phyloP scores from a whole-genome alignment of 2,329 filamentous ascomycete genomes.

The Graphium sp. region DNA sequence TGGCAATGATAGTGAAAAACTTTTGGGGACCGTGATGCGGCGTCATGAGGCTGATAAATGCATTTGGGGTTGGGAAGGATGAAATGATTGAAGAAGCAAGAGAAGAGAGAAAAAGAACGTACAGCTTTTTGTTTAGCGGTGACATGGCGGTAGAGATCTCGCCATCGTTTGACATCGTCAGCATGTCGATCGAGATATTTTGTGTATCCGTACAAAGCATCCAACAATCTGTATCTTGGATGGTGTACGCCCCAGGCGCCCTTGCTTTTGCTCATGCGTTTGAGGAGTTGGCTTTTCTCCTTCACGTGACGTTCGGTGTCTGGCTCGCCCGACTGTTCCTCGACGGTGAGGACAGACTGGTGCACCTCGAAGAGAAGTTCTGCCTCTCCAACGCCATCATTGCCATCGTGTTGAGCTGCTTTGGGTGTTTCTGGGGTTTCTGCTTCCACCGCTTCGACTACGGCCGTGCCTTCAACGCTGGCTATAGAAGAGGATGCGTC shows the following conservation, averaged over 20 bases:
- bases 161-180: constrained; percentile 17
- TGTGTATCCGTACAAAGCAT: constrained; percentile 19
- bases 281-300: constrained; percentile 14
- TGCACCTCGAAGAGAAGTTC: constrained; percentile 10
- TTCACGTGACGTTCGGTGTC: constrained; percentile 11
- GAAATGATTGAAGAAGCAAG: neutral
- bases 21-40: no score
- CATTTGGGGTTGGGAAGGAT: neutral
- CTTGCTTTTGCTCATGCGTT: constrained; percentile 11
- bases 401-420: no score
- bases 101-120: constrained; percentile 3
- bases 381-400: no score
- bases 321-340: constrained; percentile 9
- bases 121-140: constrained; percentile 16
- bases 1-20: no score
- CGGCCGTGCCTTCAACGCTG: no score
- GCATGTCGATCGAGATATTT: constrained; percentile 16
- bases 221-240: constrained; percentile 19
- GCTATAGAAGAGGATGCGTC: no score
- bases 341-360: constrained; percentile 11
- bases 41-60: neutral
- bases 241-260: constrained; percentile 18
- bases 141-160: constrained; percentile 17
- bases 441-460: no score
- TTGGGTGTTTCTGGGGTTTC: no score